These are phyloP conservation scores for Teratosphaeria epicoccoides DNA, from an alignment of 2,329 filamentous ascomycete genomes.

Conservation along the genomic window DNA sequence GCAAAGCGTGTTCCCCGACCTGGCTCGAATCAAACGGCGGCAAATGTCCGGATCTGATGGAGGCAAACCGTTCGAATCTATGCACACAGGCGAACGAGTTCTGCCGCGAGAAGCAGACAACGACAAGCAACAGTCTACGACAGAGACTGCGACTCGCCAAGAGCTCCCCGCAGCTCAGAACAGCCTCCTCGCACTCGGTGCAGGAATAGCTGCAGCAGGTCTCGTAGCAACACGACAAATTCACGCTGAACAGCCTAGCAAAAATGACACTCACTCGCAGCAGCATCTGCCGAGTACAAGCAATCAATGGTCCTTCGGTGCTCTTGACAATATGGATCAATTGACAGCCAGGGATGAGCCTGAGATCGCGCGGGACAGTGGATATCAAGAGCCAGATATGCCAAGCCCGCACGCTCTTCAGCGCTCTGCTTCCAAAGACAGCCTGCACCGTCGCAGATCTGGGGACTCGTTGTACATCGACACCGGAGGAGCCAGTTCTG, in stretches of 20 bases:
- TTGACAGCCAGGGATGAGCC: constrained; percentile 6
- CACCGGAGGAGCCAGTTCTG: constrained; percentile 9
- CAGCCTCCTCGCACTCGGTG: neutral
- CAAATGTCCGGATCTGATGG: neutral
- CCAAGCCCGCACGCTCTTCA: constrained; percentile 10
- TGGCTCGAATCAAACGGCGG: constrained; percentile 17
- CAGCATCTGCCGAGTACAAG: neutral
- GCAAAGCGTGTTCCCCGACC: constrained; percentile 14
- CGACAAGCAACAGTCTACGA: neutral
- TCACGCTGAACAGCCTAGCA: neutral
- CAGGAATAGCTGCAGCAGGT: neutral
- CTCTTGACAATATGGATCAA: neutral
- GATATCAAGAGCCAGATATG: constrained; percentile 28
- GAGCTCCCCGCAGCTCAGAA: neutral
- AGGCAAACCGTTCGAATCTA: neutral
- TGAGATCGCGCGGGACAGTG: constrained; percentile 32
- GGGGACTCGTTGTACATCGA: constrained; percentile 21
- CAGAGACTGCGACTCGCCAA: neutral
- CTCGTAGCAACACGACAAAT: neutral
- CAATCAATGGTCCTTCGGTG: constrained; percentile 3
- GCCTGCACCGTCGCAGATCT: constrained; percentile 21
- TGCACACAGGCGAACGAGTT: neutral
- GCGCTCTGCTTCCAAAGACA: constrained; percentile 15
- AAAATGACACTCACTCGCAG: neutral
- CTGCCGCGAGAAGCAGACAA: neutral